Conservation (phyloP, 2,329 filamentous ascomycete species). For the Setomelanomma holmii region DNA sequence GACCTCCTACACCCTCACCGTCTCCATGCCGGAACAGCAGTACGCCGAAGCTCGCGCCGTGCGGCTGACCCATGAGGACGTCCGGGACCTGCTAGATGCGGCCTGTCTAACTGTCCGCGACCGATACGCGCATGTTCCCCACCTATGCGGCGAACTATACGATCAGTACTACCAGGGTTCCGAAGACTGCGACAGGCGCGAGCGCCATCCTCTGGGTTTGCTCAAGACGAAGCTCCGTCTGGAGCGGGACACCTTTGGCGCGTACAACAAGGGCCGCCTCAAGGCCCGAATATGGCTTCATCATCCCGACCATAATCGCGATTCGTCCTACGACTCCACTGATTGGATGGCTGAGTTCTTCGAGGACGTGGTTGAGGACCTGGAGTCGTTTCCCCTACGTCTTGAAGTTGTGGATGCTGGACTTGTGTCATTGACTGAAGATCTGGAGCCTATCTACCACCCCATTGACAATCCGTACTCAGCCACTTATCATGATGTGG, state of each 20-base stretch:
- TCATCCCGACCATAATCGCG: too few species aligned
- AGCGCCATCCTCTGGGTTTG: constrained; percentile 1
- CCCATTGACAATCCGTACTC: not conserved
- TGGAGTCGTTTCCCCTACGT: constrained; percentile 14
- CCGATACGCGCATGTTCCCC: constrained; percentile 4
- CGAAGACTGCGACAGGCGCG: constrained; percentile 3
- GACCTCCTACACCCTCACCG: too few species aligned
- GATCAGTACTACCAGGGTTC: not conserved
- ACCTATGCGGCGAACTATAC: constrained; percentile 9
- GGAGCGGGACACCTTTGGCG: constrained; percentile 12
- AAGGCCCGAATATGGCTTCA: too few species aligned
- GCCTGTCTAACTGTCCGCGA: constrained; percentile 1
- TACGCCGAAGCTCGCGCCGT: too few species aligned
- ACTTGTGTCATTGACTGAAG: not conserved
- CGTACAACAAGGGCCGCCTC: constrained; percentile 23
- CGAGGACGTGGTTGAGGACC: constrained; percentile 12
- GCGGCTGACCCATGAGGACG: not conserved
- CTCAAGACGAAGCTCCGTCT: constrained; percentile 2
- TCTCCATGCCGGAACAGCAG: too few species aligned
- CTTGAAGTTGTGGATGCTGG: constrained; percentile 2
- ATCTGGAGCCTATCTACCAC: not conserved
- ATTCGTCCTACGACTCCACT: too few species aligned
- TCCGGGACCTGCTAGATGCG: constrained; percentile 9
- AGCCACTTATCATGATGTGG: not conserved
- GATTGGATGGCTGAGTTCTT: not conserved